Percentiles rank a stretch among this genome's conserved stretches.
These are phyloP conservation scores for Trametes maxima DNA, from an alignment of 768 basidiomycete genomes.

Conservation along the genomic window DNA sequence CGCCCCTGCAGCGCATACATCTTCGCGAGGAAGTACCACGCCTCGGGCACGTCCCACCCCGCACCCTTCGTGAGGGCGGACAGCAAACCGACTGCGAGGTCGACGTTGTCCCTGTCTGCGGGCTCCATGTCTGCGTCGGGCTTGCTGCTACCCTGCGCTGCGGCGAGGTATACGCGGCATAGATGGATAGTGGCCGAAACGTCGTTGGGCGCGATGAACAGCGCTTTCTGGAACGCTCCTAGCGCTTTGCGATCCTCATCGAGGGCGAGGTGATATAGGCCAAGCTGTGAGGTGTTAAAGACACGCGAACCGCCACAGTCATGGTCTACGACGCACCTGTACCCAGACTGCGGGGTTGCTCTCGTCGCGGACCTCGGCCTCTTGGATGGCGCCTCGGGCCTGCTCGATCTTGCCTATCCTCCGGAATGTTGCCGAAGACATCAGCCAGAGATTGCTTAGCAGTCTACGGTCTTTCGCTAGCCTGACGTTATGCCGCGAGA, in stretches of 20 bases:
- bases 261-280: constrained; percentile 67
- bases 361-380: constrained; percentile 89
- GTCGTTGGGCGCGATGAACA: constrained; percentile 84
- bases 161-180: constrained; percentile 68
- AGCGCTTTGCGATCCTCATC: constrained; percentile 63
- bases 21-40: constrained; percentile 91
- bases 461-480: constrained; percentile 62
- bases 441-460: constrained; percentile 88
- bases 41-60: constrained; percentile 93
- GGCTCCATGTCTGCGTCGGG: background rate
- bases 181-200: constrained; percentile 79
- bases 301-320: background rate
- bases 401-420: constrained; percentile 89
- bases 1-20: constrained; percentile 76
- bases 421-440: constrained; percentile 93
- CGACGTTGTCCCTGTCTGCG: constrained; percentile 51
- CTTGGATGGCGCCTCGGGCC: constrained; percentile 87
- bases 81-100: constrained; percentile 83
- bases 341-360: constrained; percentile 92
- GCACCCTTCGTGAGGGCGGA: constrained; percentile 72
- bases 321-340: constrained; percentile 58
- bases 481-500: constrained; percentile 35
- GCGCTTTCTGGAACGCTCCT: constrained; percentile 81
- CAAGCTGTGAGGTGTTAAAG: constrained; percentile 52
- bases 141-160: constrained; percentile 28